Evolutionary conservation across 306 rosid genomes (phyloP), one percentile per base, ranked within the genome.

Genomic region (Trifolium dubium): DNA sequence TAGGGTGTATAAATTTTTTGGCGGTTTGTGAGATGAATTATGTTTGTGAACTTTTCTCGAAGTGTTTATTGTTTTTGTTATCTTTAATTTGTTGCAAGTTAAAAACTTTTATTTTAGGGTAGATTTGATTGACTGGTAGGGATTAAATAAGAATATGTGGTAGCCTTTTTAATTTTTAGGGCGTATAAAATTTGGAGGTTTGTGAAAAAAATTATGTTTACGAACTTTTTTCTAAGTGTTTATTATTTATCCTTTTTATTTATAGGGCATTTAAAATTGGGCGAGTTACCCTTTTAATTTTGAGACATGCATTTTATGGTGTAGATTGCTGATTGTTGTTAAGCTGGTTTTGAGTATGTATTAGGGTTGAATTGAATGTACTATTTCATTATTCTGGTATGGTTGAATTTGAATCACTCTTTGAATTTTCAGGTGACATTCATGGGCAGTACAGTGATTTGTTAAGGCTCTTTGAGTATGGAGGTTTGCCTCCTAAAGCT

Each of bases 361-460:
- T 18, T 37, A 13, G 9, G 59, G 3, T 59, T 61, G 61, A 55
- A 55, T 55, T 30, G 50, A 9, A 11, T 60, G 51, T 47, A 49
- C 23, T 61, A 15, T 61, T 72, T 19, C 23, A 4, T 32, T 53
- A 50, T 28, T 73, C 78, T 83, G 71, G 28, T 50, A 31, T 66
- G 56, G 6, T 10, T 55, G 32, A 55, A 28, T 10, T 39, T 65
- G 74, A 68, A 53, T 51, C 46, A 56, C 41, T 23, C 8, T 72
- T 30, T 77, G 62, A 44, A 49, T 77, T 78, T 71, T 19, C 91
- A 92, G 96, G 98, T 80, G 94, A 92, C 76, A 86, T 92, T 80
- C 98, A 92, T 80, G 98, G 98, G 68, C 98, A 92, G 79, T 92
- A 90, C 86, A 85, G 89, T 83, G 98, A 92, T 78, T 84, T 92